phyloP scores from a whole-genome alignment of 345 rosid species.

The thale cress (Arabidopsis thaliana) region DNA sequence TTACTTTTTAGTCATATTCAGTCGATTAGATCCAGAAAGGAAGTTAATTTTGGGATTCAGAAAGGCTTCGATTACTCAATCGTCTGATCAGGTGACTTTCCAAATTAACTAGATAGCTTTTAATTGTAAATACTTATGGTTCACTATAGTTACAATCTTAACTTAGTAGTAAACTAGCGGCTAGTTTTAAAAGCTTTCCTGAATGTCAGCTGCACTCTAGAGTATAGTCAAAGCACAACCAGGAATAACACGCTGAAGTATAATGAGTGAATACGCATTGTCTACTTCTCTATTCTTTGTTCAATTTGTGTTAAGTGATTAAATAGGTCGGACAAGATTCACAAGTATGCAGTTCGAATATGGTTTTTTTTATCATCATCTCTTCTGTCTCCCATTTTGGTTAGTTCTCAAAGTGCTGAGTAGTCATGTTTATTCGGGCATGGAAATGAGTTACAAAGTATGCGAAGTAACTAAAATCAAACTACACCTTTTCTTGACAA shows the following conservation, averaged over 20 bases:
- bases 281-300: slow-evolving; percentile 2
- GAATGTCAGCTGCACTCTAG: slow-evolving; percentile 24
- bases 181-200: slow-evolving; percentile 19
- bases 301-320: background rate
- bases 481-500: slow-evolving; percentile 46
- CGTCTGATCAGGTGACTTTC: slow-evolving; percentile 82
- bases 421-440: background rate
- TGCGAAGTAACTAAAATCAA: slow-evolving; percentile 51
- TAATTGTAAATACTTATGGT: slow-evolving; percentile 20
- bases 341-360: slow-evolving; percentile 14
- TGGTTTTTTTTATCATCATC: background rate
- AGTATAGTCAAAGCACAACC: slow-evolving; percentile 17
- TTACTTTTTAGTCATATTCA: slow-evolving; percentile 77
- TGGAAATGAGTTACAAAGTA: background rate
- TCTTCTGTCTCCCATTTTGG: background rate
- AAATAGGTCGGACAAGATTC: slow-evolving; percentile 15
- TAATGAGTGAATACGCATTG: slow-evolving; percentile 11
- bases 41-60: slow-evolving; percentile 94
- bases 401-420: background rate
- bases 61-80: slow-evolving; percentile 71
- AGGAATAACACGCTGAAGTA: slow-evolving; percentile 2
- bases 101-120: slow-evolving; percentile 20
- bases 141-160: background rate
- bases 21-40: slow-evolving; percentile 92
- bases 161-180: slow-evolving; percentile 23